Percentiles rank a stretch among this genome's conserved stretches.
Evolutionary conservation across 2,329 filamentous ascomycete species (phyloP).

Genomic region (Geosmithia putterillii): DNA sequence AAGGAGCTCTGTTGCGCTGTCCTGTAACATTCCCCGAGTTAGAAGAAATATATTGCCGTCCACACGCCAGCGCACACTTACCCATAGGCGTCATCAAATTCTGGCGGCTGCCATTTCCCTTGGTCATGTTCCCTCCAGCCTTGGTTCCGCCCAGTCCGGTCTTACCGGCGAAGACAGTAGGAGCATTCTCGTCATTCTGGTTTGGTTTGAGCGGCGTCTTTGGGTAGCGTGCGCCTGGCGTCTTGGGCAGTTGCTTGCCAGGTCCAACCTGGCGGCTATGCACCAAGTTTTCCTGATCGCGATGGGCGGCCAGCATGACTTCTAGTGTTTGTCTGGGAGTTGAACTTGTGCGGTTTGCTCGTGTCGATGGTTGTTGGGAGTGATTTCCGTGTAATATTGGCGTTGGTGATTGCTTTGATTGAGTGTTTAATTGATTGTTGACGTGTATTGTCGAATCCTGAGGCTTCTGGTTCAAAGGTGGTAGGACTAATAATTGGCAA

Average conservation of each 20-base stretch:
- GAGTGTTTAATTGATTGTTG: not conserved
- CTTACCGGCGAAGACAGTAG: conserved; percentile 23
- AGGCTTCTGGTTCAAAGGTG: not conserved
- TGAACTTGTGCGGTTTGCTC: not conserved
- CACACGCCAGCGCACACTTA: conserved; percentile 25
- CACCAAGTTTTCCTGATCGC: conserved; percentile 81
- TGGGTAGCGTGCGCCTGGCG: conserved; percentile 60
- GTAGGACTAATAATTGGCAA: not conserved
- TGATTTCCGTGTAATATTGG: not conserved
- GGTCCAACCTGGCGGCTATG: conserved; percentile 57
- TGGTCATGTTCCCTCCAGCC: conserved; percentile 34
- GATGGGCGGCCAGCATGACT: conserved; percentile 62
- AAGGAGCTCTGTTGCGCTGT: conserved; percentile 47
- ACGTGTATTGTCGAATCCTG: not conserved
- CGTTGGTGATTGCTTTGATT: conserved; percentile 2
- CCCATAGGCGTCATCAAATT: conserved; percentile 70
- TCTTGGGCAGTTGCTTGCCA: conserved; percentile 66
- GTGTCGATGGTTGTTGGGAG: not conserved
- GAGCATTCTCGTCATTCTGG: conserved; percentile 74
- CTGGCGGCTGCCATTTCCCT: conserved; percentile 32
- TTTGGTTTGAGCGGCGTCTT: conserved; percentile 74
- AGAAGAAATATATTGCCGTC: not conserved
- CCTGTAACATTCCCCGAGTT: not conserved
- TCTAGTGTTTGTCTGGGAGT: not conserved
- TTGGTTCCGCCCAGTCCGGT: conserved; percentile 44